Base-by-base conservation (phyloP, 495 filamentous ascomycete species). In the Penicillium ucsense region DNA sequence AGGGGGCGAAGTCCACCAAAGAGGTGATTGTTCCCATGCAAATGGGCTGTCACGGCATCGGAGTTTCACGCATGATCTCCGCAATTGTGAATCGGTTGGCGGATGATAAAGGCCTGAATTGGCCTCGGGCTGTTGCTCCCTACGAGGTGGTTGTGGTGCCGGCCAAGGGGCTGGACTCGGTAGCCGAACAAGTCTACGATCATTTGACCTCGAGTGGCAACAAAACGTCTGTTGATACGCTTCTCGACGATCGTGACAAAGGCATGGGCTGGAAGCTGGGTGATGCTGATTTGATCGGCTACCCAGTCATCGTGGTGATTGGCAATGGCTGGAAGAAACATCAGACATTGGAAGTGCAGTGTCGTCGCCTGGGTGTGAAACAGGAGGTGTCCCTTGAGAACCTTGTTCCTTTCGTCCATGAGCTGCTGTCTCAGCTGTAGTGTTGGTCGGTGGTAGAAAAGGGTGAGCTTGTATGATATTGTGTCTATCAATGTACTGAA, bases 1-100 rank as follows among this genome's bases (percentile, higher is more conserved):
- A 52, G 4, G 48, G 48, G 12, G 33, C 9, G 10, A 49, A 53
- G 8, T 49, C 54, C 33, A 45, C 43, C 46, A 56, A 59, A 49
- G 45, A 62, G 38, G 44, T 64, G 43, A 63, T 62, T 30, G 73
- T 79, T 0, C 69, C 81, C 0, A 76, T 96, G 64, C 78, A 92
- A 45, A 96, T 97, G 91, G 92, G 92, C 40, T 98, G 94, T 53
- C 86, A 97, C 55, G 92, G 92, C 2, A 95, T 98, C 48, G 92
- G 92, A 0, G 77, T 98, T 27, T 95, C 90, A 2, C 84, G 92
- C 31, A 80, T 98, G 64, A 84, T 98, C 49, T 89, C 82, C 4
- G 88, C 92, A 4, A 78, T 91, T 3, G 88, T 92, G 0, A 82
- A 89, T 47, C 61, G 72, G 5, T 67, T 89, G n/a, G 72, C 80